Percentiles rank a stretch among this genome's conserved stretches.
Evolutionary conservation across 2,329 filamentous ascomycete genomes (phyloP).

Genomic region (Leptographium procerum): DNA sequence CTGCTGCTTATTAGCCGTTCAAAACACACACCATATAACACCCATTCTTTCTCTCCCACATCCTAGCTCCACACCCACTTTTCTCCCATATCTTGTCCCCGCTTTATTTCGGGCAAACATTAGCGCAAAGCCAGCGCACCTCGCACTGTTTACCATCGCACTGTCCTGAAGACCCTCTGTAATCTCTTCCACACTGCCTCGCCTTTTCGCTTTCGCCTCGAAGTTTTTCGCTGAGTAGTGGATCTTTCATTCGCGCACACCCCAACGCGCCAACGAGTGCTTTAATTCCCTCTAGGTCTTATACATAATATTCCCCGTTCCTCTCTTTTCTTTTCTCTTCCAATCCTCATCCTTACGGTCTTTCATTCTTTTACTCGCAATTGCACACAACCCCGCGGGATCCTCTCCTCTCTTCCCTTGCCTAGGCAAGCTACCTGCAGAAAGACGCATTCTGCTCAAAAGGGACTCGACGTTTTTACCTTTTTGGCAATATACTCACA

Average conservation of each 20-base stretch:
- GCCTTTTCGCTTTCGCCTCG: not conserved
- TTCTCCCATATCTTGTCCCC: constrained; percentile 2
- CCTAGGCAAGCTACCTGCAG: constrained; percentile 9
- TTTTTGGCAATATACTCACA: not conserved
- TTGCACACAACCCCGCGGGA: not conserved
- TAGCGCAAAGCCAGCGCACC: not conserved
- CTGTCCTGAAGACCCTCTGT: not conserved
- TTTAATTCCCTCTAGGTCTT: constrained; percentile 4
- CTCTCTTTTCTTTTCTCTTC: not conserved
- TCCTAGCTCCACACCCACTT: constrained; percentile 5
- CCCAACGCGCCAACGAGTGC: constrained; percentile 7
- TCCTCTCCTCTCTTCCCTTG: constrained; percentile 1
- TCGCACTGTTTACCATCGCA: not conserved
- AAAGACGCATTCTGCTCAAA: constrained; percentile 6
- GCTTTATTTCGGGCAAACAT: constrained; percentile 11
- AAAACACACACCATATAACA: constrained; percentile 5
- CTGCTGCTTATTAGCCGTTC: constrained; percentile 10
- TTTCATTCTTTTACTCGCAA: constrained; percentile 3
- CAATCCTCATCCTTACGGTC: not conserved
- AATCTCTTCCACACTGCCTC: not conserved
- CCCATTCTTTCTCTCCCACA: constrained; percentile 5
- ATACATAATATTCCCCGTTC: constrained; percentile 3
- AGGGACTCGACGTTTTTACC: too few species aligned
- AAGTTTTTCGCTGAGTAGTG: not conserved
- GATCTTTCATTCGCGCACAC: not conserved